Percentiles rank a stretch among this genome's conserved stretches.
Evolutionary conservation across 2,329 filamentous ascomycete genomes (phyloP).

Genomic region (Setomelanomma holmii): DNA sequence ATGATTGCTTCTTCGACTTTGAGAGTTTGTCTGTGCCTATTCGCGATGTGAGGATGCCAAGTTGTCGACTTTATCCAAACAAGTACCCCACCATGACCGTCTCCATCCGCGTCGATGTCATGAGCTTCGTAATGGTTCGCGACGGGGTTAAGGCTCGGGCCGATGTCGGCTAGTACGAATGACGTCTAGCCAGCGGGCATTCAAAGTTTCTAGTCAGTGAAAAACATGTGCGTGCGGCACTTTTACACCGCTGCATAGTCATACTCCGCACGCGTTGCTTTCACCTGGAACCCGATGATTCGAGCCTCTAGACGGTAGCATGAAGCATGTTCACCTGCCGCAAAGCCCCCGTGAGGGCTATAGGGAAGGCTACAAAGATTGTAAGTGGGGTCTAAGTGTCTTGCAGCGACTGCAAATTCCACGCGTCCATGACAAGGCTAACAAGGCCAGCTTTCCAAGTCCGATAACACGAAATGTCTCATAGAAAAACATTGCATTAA

Average conservation of each 20-base stretch:
- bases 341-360: slow-evolving; percentile 44
- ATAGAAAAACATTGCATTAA: slow-evolving; percentile 2
- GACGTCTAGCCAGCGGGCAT: slow-evolving; percentile 14
- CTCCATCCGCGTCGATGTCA: slow-evolving; percentile 1
- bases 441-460: slow-evolving; percentile 24
- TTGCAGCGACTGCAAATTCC: not conserved
- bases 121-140: not conserved
- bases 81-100: not conserved
- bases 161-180: slow-evolving; percentile 26
- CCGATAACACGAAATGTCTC: slow-evolving; percentile 26
- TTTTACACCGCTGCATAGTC: slow-evolving; percentile 3
- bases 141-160: slow-evolving; percentile 10
- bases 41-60: no score
- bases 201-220: not conserved
- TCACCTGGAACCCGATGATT: slow-evolving; percentile 15
- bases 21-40: not conserved
- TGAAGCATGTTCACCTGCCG: slow-evolving; percentile 48
- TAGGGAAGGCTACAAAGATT: slow-evolving; percentile 33
- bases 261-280: slow-evolving; percentile 8
- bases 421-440: slow-evolving; percentile 10
- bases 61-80: not conserved
- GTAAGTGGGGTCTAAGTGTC: no score
- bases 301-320: slow-evolving; percentile 31
- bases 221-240: slow-evolving; percentile 11
- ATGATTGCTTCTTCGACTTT: slow-evolving; percentile 28